phyloP scores from a whole-genome alignment of 192 early-diverging fungal species.

The Oehlia diaphana region DNA sequence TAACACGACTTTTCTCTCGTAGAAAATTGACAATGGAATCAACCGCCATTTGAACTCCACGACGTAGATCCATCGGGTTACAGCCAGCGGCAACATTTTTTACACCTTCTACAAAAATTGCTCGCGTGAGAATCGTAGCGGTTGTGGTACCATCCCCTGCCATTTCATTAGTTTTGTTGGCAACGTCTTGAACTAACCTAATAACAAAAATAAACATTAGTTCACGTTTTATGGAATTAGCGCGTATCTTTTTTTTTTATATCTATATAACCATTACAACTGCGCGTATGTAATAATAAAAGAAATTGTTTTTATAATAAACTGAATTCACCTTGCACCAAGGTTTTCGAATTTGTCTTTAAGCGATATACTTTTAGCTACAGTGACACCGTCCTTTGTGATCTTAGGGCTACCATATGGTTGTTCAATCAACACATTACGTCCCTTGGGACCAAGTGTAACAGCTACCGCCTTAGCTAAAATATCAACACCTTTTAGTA shows the following conservation, averaged over 20 bases:
- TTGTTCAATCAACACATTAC: constrained; percentile 99
- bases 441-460: constrained; percentile 98
- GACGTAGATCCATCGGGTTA: constrained; percentile 98
- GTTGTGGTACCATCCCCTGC: constrained; percentile 99
- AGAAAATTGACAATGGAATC: constrained; percentile 92
- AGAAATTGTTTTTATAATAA: not conserved
- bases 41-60: constrained; percentile 92
- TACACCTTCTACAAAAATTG: constrained; percentile 98
- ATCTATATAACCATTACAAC: not conserved
- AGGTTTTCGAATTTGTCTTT: constrained; percentile 99
- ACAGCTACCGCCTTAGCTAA: constrained; percentile 99
- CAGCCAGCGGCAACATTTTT: constrained; percentile 99
- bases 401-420: constrained; percentile 98
- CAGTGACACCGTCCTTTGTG: constrained; percentile 99
- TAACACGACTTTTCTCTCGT: constrained; percentile 84
- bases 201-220: not conserved
- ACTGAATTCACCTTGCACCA: constrained; percentile 71
- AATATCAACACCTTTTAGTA: constrained; percentile 94
- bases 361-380: constrained; percentile 95
- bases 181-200: constrained; percentile 97
- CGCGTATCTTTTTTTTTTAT: not conserved
- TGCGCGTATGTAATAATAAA: not conserved
- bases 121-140: constrained; percentile 96
- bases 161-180: constrained; percentile 99
- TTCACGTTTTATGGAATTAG: not conserved